Base-by-base conservation (phyloP, 805 yeast genomes). In the Limtongozyma cylindracea region DNA sequence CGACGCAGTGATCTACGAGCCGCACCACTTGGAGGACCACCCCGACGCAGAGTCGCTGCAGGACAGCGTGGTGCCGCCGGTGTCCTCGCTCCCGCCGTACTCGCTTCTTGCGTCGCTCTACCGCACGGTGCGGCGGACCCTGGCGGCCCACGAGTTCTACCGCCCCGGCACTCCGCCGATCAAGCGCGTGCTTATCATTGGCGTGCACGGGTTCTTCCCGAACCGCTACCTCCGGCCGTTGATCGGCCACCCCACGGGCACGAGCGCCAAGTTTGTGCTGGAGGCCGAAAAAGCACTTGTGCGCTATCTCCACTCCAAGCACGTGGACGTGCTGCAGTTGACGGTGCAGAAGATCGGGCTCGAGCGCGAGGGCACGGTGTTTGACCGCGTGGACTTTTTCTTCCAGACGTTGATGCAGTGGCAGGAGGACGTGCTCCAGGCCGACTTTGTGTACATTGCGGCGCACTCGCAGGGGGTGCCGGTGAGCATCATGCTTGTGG, bases 391-490 rank as follows among this genome's bases (percentile, higher is more conserved):
- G 6, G 70, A 68, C 18, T 74, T 64, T 33, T 77, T 84, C 32
- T 72, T 66, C 28, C 62, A 65, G 16, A 60, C 77, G 20, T 50
- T 84, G 41, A 50, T 54, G 31, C 68, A 66, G 37, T 74, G 84
- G 77, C 39, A 49, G 19, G 44, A 52, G n/a, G 56, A 54, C 16
- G 45, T 73, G 10, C 46, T 50, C 20, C 49, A 46, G 10, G 84
- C 94, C 0, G 96, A 84, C 41, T 71, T 72, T 29, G 62, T 84
- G n/a, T 78, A 71, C 37, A 61, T 84, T 29, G 94, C 94, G 2
- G 69, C 91, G 1, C 98, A 84, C 43, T 82, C 95, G 0, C 98
- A 84, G 42, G 98, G 98, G 0, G 69, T 84, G 21, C 95, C 93
- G 0, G 96, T 88, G 0, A 62, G 92, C 1, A 65, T 78, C 1